Conservation (phyloP, 2,329 filamentous ascomycete genomes). For the Sclerotinia glacialis region DNA sequence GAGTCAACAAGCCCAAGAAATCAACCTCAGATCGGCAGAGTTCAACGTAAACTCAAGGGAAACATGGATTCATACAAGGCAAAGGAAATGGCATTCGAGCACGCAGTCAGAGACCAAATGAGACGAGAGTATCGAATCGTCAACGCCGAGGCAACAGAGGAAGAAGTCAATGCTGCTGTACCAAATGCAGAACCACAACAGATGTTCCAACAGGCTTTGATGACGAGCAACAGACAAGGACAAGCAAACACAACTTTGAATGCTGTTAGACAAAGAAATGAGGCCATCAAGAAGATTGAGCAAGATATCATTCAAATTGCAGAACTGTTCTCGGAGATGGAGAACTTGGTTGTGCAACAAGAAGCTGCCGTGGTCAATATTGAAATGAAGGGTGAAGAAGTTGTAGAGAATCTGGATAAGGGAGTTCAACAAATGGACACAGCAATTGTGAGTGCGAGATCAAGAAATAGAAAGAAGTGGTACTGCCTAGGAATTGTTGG, state of each 20-base stretch:
- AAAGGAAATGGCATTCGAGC: conserved; percentile 75
- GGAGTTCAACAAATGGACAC: conserved; percentile 78
- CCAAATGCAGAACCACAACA: conserved; percentile 67
- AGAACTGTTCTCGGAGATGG: conserved; percentile 86
- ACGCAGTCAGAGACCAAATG: conserved; percentile 78
- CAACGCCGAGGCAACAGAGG: conserved; percentile 72
- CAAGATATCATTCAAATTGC: conserved; percentile 82
- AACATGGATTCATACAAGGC: conserved; percentile 81
- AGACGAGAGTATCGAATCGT: conserved; percentile 89
- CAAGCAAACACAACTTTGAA: conserved; percentile 76
- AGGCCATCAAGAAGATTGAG: conserved; percentile 89
- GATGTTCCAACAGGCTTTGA: conserved; percentile 83
- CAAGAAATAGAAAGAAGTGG: conserved; percentile 80
- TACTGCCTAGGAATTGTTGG: conserved; percentile 78
- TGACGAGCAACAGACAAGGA: conserved; percentile 76
- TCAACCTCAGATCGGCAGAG: conserved; percentile 73
- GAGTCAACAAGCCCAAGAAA: conserved; percentile 73
- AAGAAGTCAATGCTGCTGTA: conserved; percentile 74
- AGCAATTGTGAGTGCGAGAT: conserved; percentile 77
- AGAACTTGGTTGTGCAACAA: conserved; percentile 81
- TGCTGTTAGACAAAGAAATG: conserved; percentile 79
- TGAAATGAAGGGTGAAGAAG: conserved; percentile 82
- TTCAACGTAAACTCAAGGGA: conserved; percentile 75
- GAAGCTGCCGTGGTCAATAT: conserved; percentile 77
- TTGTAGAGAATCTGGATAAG: conserved; percentile 78